These are phyloP conservation scores for Zostera marina DNA, from an alignment of 116 monocot species.

Conservation along the genomic window DNA sequence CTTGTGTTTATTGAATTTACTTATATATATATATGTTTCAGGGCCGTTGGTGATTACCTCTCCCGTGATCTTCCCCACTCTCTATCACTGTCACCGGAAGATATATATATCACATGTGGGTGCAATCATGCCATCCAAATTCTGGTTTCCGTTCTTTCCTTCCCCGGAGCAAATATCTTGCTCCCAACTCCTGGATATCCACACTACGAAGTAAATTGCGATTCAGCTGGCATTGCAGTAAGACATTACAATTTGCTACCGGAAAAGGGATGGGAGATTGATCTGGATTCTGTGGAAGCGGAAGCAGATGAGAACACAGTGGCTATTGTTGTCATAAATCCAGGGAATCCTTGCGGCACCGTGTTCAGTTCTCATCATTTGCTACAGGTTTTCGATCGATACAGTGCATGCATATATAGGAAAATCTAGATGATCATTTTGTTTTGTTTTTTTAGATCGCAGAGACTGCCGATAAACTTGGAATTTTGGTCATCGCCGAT, in stretches of 20 bases:
- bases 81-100: slow-evolving; percentile 41
- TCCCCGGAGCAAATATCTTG: slow-evolving; percentile 52
- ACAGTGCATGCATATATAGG: no score
- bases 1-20: no score
- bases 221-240: slow-evolving; percentile 19
- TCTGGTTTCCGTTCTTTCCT: slow-evolving; percentile 34
- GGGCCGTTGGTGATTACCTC: slow-evolving; percentile 62
- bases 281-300: slow-evolving; percentile 38
- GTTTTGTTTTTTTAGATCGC: slow-evolving; percentile 27
- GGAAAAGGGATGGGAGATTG: slow-evolving; percentile 55
- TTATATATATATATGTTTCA: no score
- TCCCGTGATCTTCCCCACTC: slow-evolving; percentile 20
- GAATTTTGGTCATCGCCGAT: slow-evolving; percentile 16
- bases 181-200: slow-evolving; percentile 60
- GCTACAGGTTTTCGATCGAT: slow-evolving; percentile 30
- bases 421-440: no score
- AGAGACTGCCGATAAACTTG: slow-evolving; percentile 39
- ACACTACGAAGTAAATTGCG: slow-evolving; percentile 33
- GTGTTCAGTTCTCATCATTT: slow-evolving; percentile 48
- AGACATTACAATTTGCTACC: slow-evolving; percentile 45
- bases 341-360: slow-evolving; percentile 65
- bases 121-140: slow-evolving; percentile 48
- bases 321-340: slow-evolving; percentile 57
- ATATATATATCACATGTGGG: slow-evolving; percentile 50
- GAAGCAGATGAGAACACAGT: slow-evolving; percentile 61